Evolutionary conservation across 805 yeast species (phyloP), one percentile per base, ranked within the genome.

Genomic region (Ogataea henricii): DNA sequence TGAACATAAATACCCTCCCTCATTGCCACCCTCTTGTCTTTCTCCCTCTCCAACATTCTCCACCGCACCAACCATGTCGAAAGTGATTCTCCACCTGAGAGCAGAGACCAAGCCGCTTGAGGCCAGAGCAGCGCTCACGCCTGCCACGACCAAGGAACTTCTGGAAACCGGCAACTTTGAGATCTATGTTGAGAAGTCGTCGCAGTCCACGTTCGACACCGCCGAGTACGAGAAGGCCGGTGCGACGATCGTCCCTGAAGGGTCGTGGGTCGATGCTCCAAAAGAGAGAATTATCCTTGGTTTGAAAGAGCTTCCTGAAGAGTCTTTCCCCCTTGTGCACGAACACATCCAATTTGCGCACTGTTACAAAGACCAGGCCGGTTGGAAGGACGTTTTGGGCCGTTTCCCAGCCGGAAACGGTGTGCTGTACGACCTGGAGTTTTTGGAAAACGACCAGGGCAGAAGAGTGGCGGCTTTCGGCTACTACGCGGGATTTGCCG

Each of bases 401-500:
- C 82, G 99, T 69, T 94, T 90, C 75, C 95, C 95, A 43, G 84
- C 79, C 33, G 99, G 99, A 43, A 81, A 87, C 49, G 98, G 99
- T 59, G 78, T 81, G 12, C 78, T 94, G 57, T 94, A 94, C 67
- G 99, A 94, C 67, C 76, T 94, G 57, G 99, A 94, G 73, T 94
- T 94, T 65, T 76, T 94, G 67, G 95, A 88, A 68, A 89, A 94
- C 67, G 97, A 87, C 59, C 83, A 81, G 63, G 98, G 98, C 29
- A 87, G 99, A 77, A 87, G 99, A 72, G 99, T 94, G 23, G 99
- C 99, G 38, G 99, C 99, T 7, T 94, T 94, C 66, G 99, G 99
- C n/a, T 94, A 81, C 76, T 92, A 92, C 68, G 99, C 99, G 38
- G 99, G 99, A n/a, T 94, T 94, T 67, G 99, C 98, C 6, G 99